Percentiles rank a stretch among this genome's conserved stretches.
These are phyloP conservation scores for Pseudogymnoascus pannorum DNA, from an alignment of 2,329 filamentous ascomycete genomes.

Conservation along the genomic window DNA sequence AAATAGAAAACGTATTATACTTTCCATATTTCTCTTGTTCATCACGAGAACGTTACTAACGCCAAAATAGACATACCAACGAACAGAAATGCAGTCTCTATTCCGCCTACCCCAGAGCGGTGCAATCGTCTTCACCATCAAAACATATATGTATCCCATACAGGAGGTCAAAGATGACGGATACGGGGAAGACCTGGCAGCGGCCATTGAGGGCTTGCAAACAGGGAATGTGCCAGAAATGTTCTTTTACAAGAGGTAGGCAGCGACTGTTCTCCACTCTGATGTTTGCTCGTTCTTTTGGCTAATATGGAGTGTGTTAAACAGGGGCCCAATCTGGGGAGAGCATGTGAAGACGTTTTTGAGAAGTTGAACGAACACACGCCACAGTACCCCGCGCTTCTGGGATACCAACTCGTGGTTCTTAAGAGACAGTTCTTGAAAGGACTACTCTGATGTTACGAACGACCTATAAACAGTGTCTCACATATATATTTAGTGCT, in stretches of 20 bases:
- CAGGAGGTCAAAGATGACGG: constrained; percentile 49
- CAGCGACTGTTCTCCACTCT: constrained; percentile 12
- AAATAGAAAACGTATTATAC: not conserved
- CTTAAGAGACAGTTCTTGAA: not conserved
- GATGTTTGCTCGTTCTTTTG: not conserved
- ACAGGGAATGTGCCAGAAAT: constrained; percentile 50
- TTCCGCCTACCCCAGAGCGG: constrained; percentile 47
- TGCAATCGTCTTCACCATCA: constrained; percentile 53
- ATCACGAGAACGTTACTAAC: not conserved
- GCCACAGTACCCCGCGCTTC: not conserved
- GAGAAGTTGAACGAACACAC: constrained; percentile 12
- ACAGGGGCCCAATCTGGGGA: constrained; percentile 19
- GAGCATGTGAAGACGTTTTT: constrained; percentile 24
- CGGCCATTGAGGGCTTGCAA: constrained; percentile 52
- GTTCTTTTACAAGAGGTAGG: constrained; percentile 47
- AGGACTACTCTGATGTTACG: not conserved
- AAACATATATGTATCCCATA: constrained; percentile 54
- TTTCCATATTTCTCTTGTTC: too few species aligned
- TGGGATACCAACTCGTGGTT: not conserved
- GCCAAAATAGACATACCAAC: constrained; percentile 34
- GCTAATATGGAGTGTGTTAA: not conserved
- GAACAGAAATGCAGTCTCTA: constrained; percentile 54
- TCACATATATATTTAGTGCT: not conserved
- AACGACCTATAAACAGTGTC: not conserved
- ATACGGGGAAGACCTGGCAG: constrained; percentile 42